phyloP scores from a whole-genome alignment of 805 yeast genomes.

The Barnettozyma botsteinii region DNA sequence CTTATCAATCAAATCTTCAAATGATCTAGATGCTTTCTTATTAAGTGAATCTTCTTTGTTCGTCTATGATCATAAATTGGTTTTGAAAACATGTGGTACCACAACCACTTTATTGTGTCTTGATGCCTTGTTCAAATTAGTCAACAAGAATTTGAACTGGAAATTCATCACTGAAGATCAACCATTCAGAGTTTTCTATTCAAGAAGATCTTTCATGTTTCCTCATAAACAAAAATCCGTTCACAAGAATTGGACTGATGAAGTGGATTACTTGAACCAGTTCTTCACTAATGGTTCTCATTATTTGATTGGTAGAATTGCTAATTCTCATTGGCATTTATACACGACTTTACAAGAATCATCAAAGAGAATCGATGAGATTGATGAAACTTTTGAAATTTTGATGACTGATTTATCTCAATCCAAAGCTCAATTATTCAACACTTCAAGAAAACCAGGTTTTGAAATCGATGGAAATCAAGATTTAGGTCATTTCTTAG shows the following conservation, averaged over 20 bases:
- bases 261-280: conserved; percentile 61
- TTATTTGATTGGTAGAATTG: conserved; percentile 74
- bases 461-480: conserved; percentile 41
- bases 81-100: conserved; percentile 94
- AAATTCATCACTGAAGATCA: conserved; percentile 27
- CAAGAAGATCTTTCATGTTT: conserved; percentile 89
- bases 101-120: conserved; percentile 84
- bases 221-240: conserved; percentile 78
- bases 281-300: conserved; percentile 58
- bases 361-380: conserved; percentile 14
- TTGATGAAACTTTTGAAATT: conserved; percentile 78
- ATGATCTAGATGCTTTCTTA: conserved; percentile 71
- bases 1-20: conserved; percentile 67
- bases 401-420: conserved; percentile 82
- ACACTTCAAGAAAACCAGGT: conserved; percentile 40
- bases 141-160: conserved; percentile 39
- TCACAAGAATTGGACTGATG: conserved; percentile 82
- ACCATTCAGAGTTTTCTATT: conserved; percentile 74
- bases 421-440: conserved; percentile 50
- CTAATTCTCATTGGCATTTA: conserved; percentile 87
- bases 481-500: conserved; percentile 79
- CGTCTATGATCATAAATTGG: conserved; percentile 78
- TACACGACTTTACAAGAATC: conserved; percentile 50
- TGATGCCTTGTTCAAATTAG: conserved; percentile 52
- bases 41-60: conserved; percentile 86